Evolutionary conservation across 345 rosid genomes (phyloP).

Genomic region (Rhizophora apiculata): DNA sequence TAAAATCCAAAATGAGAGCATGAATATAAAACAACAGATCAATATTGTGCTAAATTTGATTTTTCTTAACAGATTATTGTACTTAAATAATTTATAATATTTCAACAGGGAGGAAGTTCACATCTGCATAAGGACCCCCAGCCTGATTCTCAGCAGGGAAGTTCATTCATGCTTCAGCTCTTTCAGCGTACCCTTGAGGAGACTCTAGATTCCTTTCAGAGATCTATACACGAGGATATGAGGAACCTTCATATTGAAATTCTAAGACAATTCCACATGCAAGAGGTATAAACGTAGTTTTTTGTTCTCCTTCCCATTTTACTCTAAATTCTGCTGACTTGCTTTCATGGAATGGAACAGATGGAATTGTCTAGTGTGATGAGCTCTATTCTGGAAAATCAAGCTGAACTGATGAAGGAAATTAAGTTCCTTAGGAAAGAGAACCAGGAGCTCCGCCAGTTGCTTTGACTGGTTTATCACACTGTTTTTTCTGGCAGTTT

Average conservation of each 20-base stretch:
- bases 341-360: conserved; percentile 31
- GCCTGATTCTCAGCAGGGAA: conserved; percentile 65
- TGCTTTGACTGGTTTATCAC: conserved; percentile 41
- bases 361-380: conserved; percentile 67
- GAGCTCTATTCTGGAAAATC: conserved; percentile 73
- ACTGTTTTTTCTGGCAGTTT: conserved; percentile 6
- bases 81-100: conserved; percentile 15
- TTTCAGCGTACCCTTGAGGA: conserved; percentile 84
- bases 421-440: conserved; percentile 68
- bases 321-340: neutral
- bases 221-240: conserved; percentile 82
- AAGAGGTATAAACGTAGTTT: conserved; percentile 49
- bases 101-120: conserved; percentile 63
- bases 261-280: conserved; percentile 90
- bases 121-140: conserved; percentile 42
- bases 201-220: conserved; percentile 77
- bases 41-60: conserved; percentile 1
- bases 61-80: neutral
- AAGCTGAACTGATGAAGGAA: conserved; percentile 79
- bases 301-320: neutral
- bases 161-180: conserved; percentile 82
- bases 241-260: conserved; percentile 94
- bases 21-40: neutral
- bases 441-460: conserved; percentile 72
- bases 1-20: neutral